Conservation (phyloP, 164 flowering plant species). For the Umbellularia californica region DNA sequence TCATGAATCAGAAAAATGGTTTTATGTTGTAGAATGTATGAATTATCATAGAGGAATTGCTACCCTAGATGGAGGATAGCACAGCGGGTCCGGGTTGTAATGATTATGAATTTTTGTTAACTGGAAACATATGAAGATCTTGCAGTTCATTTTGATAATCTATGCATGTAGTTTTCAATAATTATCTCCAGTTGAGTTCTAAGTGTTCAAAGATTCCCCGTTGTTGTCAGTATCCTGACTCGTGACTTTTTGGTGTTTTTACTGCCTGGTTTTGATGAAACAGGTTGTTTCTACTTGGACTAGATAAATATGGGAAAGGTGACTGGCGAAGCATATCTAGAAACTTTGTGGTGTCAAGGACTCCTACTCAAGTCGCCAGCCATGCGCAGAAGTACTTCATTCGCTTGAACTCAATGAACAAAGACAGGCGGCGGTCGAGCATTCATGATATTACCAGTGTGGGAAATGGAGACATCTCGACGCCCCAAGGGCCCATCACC, state of each 20-base stretch:
- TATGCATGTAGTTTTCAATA: not conserved
- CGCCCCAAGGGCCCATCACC: constrained; percentile 74
- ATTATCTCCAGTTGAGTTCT: not conserved
- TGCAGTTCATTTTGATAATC: not conserved
- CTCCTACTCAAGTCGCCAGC: constrained; percentile 95
- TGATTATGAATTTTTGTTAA: not conserved
- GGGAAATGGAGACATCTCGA: constrained; percentile 47
- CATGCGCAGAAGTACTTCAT: constrained; percentile 95
- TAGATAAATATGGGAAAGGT: constrained; percentile 93
- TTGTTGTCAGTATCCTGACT: not conserved
- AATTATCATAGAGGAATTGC: too few relatives aligned
- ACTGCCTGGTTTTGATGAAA: constrained; percentile 5
- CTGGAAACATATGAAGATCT: not conserved
- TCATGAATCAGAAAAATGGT: too few relatives aligned
- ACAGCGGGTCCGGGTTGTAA: not conserved
- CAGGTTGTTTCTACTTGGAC: constrained; percentile 87
- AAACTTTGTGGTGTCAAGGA: constrained; percentile 83
- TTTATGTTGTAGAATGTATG: too few relatives aligned
- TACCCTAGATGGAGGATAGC: too few relatives aligned
- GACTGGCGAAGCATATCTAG: constrained; percentile 96
- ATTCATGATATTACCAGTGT: constrained; percentile 90
- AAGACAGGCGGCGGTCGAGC: constrained; percentile 87
- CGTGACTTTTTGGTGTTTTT: not conserved
- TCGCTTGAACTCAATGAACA: constrained; percentile 88
- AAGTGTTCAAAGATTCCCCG: not conserved